phyloP scores from a whole-genome alignment of 495 filamentous ascomycete species.

The Podospora conica region DNA sequence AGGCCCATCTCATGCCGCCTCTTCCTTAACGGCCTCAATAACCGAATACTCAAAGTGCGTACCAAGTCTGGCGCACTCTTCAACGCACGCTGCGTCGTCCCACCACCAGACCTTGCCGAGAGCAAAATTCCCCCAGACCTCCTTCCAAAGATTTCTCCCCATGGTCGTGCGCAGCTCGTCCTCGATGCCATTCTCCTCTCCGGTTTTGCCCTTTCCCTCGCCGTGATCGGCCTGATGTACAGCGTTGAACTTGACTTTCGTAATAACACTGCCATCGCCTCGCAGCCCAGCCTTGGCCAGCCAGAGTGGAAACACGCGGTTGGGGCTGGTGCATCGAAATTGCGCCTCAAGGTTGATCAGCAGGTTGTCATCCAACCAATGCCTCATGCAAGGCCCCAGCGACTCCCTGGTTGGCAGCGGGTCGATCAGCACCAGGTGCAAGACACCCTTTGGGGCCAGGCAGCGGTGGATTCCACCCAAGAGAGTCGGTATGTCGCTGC shows the following conservation, averaged over 20 bases:
- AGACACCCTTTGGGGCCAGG: conserved; percentile 29
- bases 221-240: conserved; percentile 15
- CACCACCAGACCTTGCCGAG: conserved; percentile 44
- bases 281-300: conserved; percentile 36
- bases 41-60: conserved; percentile 44
- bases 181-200: conserved; percentile 15
- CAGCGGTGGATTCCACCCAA: conserved; percentile 36
- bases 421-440: conserved; percentile 45
- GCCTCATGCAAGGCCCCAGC: conserved; percentile 38
- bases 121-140: conserved; percentile 43
- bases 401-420: conserved; percentile 37
- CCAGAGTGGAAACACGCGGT: conserved; percentile 38
- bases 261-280: conserved; percentile 27
- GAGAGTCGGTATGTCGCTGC: conserved; percentile 32
- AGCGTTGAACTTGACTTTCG: conserved; percentile 32
- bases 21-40: conserved; percentile 40
- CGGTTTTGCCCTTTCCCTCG: not conserved
- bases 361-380: conserved; percentile 45
- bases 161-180: conserved; percentile 33
- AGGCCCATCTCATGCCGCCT: not conserved
- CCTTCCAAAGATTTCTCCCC: conserved; percentile 39
- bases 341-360: conserved; percentile 39
- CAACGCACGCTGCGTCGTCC: conserved; percentile 41
- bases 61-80: conserved; percentile 40
- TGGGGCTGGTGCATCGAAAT: conserved; percentile 41